Evolutionary conservation across 805 yeast species (phyloP).

Genomic region (Cyberlindnera mycetangii): DNA sequence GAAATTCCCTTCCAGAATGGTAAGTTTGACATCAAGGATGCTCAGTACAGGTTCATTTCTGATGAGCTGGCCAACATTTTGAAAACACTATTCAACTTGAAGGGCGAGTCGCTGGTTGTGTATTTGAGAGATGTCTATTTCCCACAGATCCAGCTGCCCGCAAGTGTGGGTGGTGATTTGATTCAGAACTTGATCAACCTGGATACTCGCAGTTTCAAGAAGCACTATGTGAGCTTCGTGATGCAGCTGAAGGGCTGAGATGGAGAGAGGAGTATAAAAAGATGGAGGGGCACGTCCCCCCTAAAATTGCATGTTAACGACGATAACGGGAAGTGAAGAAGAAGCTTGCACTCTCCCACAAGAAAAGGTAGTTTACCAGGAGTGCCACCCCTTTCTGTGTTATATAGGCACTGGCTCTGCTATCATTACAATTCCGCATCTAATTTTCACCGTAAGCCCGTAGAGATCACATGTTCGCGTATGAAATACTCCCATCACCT

Average conservation of each 20-base stretch:
- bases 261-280: not conserved
- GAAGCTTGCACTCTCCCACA: not conserved
- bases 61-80: slow-evolving; percentile 72
- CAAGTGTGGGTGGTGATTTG: slow-evolving; percentile 57
- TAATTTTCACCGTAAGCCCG: too few species aligned
- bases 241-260: slow-evolving; percentile 26
- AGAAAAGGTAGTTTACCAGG: too few species aligned
- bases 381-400: too few species aligned
- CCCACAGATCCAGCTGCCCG: slow-evolving; percentile 55
- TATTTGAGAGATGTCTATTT: slow-evolving; percentile 52
- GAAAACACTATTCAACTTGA: slow-evolving; percentile 54
- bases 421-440: not conserved
- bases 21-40: slow-evolving; percentile 68
- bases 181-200: slow-evolving; percentile 52
- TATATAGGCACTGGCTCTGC: too few species aligned
- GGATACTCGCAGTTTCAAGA: slow-evolving; percentile 65
- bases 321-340: not conserved
- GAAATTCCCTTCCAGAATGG: slow-evolving; percentile 76
- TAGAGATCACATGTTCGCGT: not conserved
- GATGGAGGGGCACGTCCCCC: not conserved
- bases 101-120: slow-evolving; percentile 44
- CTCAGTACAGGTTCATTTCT: slow-evolving; percentile 70
- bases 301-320: not conserved
- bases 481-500: not conserved
- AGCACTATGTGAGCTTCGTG: slow-evolving; percentile 55